Base-by-base conservation (phyloP, 2,329 filamentous ascomycete genomes). In the Fusarium gaditjirri region DNA sequence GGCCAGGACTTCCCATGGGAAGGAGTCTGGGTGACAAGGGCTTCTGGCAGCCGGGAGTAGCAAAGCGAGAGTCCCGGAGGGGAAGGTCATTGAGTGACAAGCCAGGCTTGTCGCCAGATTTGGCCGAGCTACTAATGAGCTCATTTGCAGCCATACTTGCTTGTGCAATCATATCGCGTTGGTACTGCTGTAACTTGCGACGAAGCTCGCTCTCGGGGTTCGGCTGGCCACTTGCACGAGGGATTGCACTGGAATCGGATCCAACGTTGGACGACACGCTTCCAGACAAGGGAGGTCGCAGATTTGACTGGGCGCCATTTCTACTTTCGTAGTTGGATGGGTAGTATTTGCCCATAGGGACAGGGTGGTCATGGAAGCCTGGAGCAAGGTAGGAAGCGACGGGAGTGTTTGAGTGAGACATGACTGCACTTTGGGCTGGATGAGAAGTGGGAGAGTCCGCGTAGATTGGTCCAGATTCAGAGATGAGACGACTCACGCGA, bases 311-410 rank as follows among this genome's bases (percentile, higher is more conserved):
- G 12, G 71, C 70, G 25, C 68, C 71, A 54, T 79, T 81, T 54
- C 82, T 77, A 33, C 81, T 82, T 71, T 89, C 87, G 73, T 89
- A 91, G 78, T 90, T 90, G 31, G 87, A 86, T 1, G 89, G 89
- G 65, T 91, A 90, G 74, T 91, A 91, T 79, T 90, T 91, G 29
- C 89, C 89, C 80, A 89, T 82, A 0, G 88, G 87, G 36, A 89
- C 79, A 8, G 83, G 79, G 39, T 79, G 83, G 41, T 84, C 84
- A 54, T 86, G 83, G 41, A 85, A 81, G 5, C 86, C 86, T 31
- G 83, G 84, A 11, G 87, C 86, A 36, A 86, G 81, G 66, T 88
- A 88, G 3, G 86, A 87, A 13, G 86, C 80, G 39, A 88, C 83
- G 11, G 86, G 85, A 11, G 84, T 84, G 71, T 81, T 82, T 35